Percentiles rank a stretch among this genome's conserved stretches.
Evolutionary conservation across 2,329 filamentous ascomycete species (phyloP).

Genomic region (Knoxdaviesia proteae): DNA sequence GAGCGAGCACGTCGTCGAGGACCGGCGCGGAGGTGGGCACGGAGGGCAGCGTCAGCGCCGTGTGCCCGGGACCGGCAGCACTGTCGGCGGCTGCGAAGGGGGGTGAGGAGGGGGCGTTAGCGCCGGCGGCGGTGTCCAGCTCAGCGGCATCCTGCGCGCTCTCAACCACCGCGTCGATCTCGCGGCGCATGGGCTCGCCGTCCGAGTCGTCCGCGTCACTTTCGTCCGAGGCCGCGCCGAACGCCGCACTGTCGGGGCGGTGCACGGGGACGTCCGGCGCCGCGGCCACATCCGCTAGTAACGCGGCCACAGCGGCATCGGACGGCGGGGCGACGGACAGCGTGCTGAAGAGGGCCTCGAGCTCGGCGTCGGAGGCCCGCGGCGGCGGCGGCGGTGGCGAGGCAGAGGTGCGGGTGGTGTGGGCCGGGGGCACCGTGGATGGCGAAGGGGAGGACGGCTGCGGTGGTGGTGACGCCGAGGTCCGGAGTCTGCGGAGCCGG

Average conservation of each 20-base stretch:
- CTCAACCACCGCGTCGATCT: conserved; percentile 23
- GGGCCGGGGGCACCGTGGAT: too few species aligned
- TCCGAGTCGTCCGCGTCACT: conserved; percentile 24
- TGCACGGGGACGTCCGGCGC: conserved; percentile 3
- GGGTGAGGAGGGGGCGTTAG: not conserved
- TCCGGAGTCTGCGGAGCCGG: conserved; percentile 28
- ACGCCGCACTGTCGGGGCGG: not conserved
- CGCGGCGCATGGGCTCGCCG: conserved; percentile 23
- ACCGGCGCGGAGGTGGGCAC: conserved; percentile 18
- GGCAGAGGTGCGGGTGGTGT: too few species aligned
- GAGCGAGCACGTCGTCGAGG: conserved; percentile 11
- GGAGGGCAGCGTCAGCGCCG: conserved; percentile 14
- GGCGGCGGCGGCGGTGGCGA: too few species aligned
- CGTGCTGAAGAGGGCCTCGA: too few species aligned
- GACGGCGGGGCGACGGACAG: too few species aligned
- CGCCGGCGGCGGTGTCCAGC: not conserved
- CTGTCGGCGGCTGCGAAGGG: conserved; percentile 3
- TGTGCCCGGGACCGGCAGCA: conserved; percentile 4
- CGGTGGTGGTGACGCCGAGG: too few species aligned
- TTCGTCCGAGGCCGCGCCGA: not conserved
- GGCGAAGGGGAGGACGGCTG: too few species aligned
- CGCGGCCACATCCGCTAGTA: conserved; percentile 6
- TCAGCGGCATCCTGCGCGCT: not conserved
- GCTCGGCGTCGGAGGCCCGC: too few species aligned
- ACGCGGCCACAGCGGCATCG: conserved; percentile 13